Base-by-base conservation (phyloP, 352 stramenopile genomes). In the Phytopythium montanum region DNA sequence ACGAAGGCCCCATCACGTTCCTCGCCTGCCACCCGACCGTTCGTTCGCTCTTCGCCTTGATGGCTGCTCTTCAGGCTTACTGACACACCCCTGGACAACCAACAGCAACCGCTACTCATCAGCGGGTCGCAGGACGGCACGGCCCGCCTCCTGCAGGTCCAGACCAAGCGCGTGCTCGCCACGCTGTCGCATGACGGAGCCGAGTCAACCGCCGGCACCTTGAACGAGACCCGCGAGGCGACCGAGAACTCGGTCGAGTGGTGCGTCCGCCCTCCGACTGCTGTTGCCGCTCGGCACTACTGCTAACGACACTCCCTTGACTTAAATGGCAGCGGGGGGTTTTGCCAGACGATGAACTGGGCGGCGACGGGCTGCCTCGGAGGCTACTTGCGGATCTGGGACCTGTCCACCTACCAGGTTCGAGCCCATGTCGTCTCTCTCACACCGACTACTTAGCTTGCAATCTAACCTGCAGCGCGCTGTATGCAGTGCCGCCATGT, bases 311-410 rank as follows among this genome's bases (percentile, higher is more conserved):
- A n/a, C n/a, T n/a, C n/a, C n/a, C n/a, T 14, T 29, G 21, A 16
- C 45, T 34, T 16, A 34, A 9, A 50, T 55, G 45, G 38, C 51
- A 96, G 93, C 21, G 95, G 97, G 18, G 95, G 92, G 21, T 99
- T 99, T 68, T 98, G 79, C 62, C 87, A 83, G 56, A 93, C 90
- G 44, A 92, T 96, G 76, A 96, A 97, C 64, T 99, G 96, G 96
- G 92, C 83, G 39, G 95, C 96, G 21, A 99, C 96, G 1, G 97
- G 90, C 28, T 97, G 95, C 34, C 89, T 98, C 3, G 96, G 98
- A 59, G 96, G 96, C 56, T 85, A 79, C 29, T 62, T 99, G 50
- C 97, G 97, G 62, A 98, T 99, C 64, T 99, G 96, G 96, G 96
- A 99, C 72, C 81, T 98, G 44, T 79, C 81, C 10, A 90, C 82